Conservation (phyloP, 805 yeast genomes). For the Lipomyces sp. region DNA sequence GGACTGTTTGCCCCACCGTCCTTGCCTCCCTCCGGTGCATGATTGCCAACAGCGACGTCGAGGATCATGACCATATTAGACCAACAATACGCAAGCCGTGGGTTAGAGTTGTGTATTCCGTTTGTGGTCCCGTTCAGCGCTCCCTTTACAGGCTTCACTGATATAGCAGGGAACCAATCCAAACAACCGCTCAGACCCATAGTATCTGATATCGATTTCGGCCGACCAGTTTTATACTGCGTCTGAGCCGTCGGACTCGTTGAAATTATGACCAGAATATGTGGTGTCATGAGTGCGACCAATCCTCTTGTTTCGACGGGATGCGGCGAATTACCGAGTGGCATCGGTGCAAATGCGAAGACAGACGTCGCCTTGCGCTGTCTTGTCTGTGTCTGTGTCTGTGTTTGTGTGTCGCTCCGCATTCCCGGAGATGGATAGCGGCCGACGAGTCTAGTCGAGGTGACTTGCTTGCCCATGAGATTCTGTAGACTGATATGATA, state of each 20-base stretch:
- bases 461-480: constrained; percentile 56
- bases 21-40: constrained; percentile 23
- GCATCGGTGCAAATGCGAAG: constrained; percentile 57
- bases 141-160: constrained; percentile 36
- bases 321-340: constrained; percentile 61
- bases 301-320: constrained; percentile 63
- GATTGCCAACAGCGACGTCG: constrained; percentile 47
- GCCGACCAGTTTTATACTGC: constrained; percentile 59
- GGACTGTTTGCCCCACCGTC: constrained; percentile 43
- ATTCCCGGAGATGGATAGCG: constrained; percentile 43
- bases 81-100: constrained; percentile 72
- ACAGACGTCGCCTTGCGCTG: constrained; percentile 44
- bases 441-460: constrained; percentile 60
- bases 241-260: constrained; percentile 57
- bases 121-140: constrained; percentile 3
- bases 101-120: constrained; percentile 42
- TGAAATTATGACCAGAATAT: constrained; percentile 58
- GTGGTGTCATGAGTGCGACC: constrained; percentile 62
- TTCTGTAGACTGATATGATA: constrained; percentile 67
- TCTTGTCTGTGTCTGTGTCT: constrained; percentile 32
- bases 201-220: constrained; percentile 48
- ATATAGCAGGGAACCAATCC: constrained; percentile 67
- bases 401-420: constrained; percentile 40
- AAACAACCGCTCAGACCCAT: constrained; percentile 51
- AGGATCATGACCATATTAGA: constrained; percentile 61